A percentile compares a stretch with the other conserved stretches of the same genome.
These are phyloP conservation scores for Cryptosporidium tyzzeri DNA, from an alignment of 169 alveolate species.

Conservation along the genomic window DNA sequence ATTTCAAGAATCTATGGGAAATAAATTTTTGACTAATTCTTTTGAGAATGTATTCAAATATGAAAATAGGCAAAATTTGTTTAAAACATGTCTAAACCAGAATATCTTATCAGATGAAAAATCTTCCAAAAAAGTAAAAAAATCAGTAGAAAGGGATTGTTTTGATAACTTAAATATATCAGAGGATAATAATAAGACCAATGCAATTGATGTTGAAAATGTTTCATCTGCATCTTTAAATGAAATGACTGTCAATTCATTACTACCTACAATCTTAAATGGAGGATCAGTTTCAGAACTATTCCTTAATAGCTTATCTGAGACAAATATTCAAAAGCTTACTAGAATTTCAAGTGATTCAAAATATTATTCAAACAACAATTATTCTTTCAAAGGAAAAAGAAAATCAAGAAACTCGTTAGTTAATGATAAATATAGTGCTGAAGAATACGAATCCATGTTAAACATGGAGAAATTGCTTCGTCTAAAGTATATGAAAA, in stretches of 20 bases:
- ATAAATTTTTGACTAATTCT: conserved; percentile 16
- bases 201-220: background rate
- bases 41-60: conserved; percentile 22
- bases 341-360: conserved; percentile 2
- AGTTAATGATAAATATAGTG: conserved; percentile 33
- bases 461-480: conserved; percentile 69
- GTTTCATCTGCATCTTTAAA: background rate
- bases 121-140: conserved; percentile 12
- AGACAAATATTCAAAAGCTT: conserved; percentile 37
- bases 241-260: conserved; percentile 32
- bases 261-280: conserved; percentile 40
- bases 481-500: conserved; percentile 86
- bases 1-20: conserved; percentile 18
- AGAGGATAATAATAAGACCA: background rate
- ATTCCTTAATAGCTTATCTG: conserved; percentile 35
- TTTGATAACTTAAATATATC: background rate
- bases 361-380: background rate
- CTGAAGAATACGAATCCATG: conserved; percentile 78
- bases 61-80: conserved; percentile 44
- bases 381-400: background rate
- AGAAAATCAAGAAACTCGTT: conserved; percentile 13
- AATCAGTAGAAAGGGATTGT: background rate
- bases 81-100: conserved; percentile 36
- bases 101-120: background rate
- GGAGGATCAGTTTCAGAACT: conserved; percentile 71